Evolutionary conservation across 2,329 filamentous ascomycete genomes (phyloP), one percentile per base, ranked within the genome.

Genomic region (Scytalidium sp.): DNA sequence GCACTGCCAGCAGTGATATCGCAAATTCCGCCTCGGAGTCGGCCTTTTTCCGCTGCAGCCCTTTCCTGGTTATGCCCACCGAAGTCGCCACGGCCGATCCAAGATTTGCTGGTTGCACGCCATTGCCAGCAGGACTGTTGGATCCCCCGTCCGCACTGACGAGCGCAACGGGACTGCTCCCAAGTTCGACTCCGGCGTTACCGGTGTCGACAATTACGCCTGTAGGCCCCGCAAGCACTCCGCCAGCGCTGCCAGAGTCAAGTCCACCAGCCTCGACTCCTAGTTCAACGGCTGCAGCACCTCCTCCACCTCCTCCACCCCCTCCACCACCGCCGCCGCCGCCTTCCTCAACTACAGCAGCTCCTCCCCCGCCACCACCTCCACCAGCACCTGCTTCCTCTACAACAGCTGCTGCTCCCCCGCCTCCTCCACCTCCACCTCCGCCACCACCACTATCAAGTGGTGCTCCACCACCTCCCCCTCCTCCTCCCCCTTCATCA

Each of bases 261-360:
- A 22, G 9, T 42, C 23, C 23, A 17, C 23, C 41, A 43, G 41
- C 41, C 17, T 43, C 41, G n/a, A 23, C 41, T 22, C 2, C 41
- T 17, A 2, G 15, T 19, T 10, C 41, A 19, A 23, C 41, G 11
- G 13, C 17, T 22, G 15, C 20, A 2, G 53, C 21, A 20, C 47
- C 40, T 46, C 46, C 42, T 13, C 48, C 23, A 40, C 42, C 23
- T 27, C 19, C 41, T 13, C 32, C 32, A 5, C 19, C 51, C 40
- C 29, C 49, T 21, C 6, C 43, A 20, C 53, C 41, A 13, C 40
- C 51, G 43, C 45, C 36, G 27, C 49, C 39, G 41, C 22, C 46
- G 13, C 13, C 25, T 29, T 29, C 25, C 13, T 29, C 25, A 29
- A 29, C 25, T 29, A 29, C 13, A 29, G 25, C 13, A 13, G 25